Percentiles rank a stretch among this genome's conserved stretches.
Evolutionary conservation across 495 filamentous ascomycete genomes (phyloP).

Genomic region (Parathielavia appendiculata): DNA sequence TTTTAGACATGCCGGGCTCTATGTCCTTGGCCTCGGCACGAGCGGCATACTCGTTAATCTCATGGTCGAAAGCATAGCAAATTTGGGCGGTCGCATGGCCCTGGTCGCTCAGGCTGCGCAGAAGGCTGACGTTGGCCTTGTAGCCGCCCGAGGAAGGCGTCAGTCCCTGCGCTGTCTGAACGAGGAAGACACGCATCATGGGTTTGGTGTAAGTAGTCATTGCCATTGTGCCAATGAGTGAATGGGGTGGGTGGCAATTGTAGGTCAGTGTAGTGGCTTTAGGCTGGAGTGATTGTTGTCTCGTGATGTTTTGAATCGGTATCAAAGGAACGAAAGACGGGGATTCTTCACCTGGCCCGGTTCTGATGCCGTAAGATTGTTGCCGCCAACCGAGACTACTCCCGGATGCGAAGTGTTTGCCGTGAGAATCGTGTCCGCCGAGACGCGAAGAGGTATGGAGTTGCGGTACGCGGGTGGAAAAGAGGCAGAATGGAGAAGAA

Average conservation of each 20-base stretch:
- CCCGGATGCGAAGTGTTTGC: constrained; percentile 3
- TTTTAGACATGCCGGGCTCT: constrained; percentile 13
- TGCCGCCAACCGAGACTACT: not conserved
- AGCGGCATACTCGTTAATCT: constrained; percentile 18
- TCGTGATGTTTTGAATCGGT: not conserved
- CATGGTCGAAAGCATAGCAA: constrained; percentile 25
- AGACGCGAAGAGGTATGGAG: not conserved
- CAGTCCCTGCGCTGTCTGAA: constrained; percentile 33
- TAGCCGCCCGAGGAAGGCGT: constrained; percentile 32
- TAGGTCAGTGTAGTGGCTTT: not conserved
- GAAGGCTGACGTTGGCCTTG: constrained; percentile 30
- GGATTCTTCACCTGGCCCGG: constrained; percentile 13
- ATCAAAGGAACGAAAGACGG: constrained; percentile 12
- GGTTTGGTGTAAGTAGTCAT: constrained; percentile 2
- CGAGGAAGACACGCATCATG: constrained; percentile 29
- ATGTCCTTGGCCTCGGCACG: constrained; percentile 22
- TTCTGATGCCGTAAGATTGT: not conserved
- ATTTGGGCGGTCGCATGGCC: constrained; percentile 27
- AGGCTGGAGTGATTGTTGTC: not conserved
- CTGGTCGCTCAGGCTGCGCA: constrained; percentile 18
- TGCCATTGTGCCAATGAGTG: not conserved
- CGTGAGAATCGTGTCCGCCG: constrained; percentile 5
- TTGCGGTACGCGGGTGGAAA: not conserved
- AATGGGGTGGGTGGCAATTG: not conserved
- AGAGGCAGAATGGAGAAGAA: not conserved